These are phyloP conservation scores for Colletotrichum cereale DNA, from an alignment of 2,329 filamentous ascomycete species.

Conservation along the genomic window DNA sequence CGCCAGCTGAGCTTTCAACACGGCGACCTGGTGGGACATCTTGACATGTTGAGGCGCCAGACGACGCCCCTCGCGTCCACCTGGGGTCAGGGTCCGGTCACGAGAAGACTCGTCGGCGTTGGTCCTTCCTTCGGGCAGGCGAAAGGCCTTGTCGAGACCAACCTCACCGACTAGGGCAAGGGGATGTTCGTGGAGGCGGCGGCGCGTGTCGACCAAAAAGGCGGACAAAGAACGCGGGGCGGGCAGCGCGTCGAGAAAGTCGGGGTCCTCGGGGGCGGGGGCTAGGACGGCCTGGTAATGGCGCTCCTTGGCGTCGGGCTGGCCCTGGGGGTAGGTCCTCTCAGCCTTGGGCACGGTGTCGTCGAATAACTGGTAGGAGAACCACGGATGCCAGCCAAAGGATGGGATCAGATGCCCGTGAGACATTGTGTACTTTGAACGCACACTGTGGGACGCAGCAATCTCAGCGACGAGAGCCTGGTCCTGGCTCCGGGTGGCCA, in stretches of 20 bases:
- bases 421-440: conserved; percentile 42
- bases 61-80: conserved; percentile 76
- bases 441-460: conserved; percentile 67
- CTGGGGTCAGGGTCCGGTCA: conserved; percentile 70
- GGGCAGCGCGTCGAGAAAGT: conserved; percentile 66
- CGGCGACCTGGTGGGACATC: conserved; percentile 75
- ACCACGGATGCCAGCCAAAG: conserved; percentile 94
- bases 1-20: conserved; percentile 76
- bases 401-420: conserved; percentile 66
- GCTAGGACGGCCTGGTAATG: conserved; percentile 78
- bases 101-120: conserved; percentile 47
- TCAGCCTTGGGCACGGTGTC: conserved; percentile 55
- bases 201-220: conserved; percentile 68
- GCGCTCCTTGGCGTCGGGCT: conserved; percentile 55
- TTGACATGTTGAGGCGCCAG: conserved; percentile 77
- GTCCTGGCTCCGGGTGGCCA: conserved; percentile 82
- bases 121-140: conserved; percentile 73
- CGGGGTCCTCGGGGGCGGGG: conserved; percentile 57
- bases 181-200: conserved; percentile 68
- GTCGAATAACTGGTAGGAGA: conserved; percentile 81
- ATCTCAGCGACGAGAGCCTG: conserved; percentile 77
- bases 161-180: conserved; percentile 81
- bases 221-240: conserved; percentile 70
- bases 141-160: conserved; percentile 82
- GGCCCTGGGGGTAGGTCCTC: conserved; percentile 52